phyloP scores from a whole-genome alignment of 73 alveolate genomes.

The Symbiodinium pilosum region DNA sequence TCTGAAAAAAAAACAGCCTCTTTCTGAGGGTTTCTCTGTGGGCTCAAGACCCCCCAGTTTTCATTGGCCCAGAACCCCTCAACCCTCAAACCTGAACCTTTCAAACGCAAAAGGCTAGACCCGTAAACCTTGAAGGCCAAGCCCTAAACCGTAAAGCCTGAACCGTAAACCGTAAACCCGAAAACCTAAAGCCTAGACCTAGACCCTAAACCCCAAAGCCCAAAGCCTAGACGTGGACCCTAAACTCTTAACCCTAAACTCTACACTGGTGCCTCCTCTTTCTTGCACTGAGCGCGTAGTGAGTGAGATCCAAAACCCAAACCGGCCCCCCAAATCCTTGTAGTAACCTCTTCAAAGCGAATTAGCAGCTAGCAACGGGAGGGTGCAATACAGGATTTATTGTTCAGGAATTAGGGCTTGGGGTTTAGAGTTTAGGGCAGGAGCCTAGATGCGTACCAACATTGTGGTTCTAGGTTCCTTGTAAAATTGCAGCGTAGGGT shows the following conservation, averaged over 20 bases:
- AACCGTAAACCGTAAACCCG: not conserved
- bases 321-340: too few species aligned
- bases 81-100: not conserved
- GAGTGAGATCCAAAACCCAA: not conserved
- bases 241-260: not conserved
- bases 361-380: too few species aligned
- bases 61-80: not conserved
- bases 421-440: not conserved
- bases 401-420: not conserved
- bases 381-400: not conserved
- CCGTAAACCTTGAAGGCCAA: not conserved
- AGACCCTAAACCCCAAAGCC: not conserved
- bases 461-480: too few species aligned
- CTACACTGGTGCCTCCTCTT: too few species aligned
- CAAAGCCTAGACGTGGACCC: not conserved
- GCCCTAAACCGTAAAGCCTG: not conserved
- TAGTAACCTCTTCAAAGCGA: too few species aligned
- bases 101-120: too few species aligned
- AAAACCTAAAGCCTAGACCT: not conserved
- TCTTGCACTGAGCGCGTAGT: not conserved
- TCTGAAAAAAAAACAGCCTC: not conserved
- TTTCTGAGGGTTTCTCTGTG: not conserved
- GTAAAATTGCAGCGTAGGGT: too few species aligned
- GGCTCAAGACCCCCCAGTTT: not conserved
- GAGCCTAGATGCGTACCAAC: too few species aligned